Evolutionary conservation across 352 stramenopile genomes (phyloP).

Genomic region (Globisporangium recalcitrans): DNA sequence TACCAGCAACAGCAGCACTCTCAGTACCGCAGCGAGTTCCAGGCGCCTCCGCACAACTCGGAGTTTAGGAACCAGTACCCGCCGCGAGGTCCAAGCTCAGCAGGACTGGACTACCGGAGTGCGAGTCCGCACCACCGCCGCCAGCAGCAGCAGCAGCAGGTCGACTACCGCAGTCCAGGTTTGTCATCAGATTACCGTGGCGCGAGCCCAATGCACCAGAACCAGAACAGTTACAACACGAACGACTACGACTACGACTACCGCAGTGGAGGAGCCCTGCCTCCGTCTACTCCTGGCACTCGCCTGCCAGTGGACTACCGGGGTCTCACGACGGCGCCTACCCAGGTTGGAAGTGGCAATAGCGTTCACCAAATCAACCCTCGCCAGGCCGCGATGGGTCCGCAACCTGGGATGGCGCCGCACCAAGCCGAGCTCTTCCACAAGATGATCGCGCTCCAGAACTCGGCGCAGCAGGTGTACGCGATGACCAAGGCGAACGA

Average conservation of each 20-base stretch:
- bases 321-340: background rate
- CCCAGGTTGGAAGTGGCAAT: background rate
- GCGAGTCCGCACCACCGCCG: background rate
- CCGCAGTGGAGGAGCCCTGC: background rate
- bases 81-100: background rate
- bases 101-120: background rate
- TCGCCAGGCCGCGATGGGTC: conserved; percentile 3
- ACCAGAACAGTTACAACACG: background rate
- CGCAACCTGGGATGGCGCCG: conserved; percentile 11
- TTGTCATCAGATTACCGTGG: background rate
- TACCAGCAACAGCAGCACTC: background rate
- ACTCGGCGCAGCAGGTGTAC: conserved; percentile 15
- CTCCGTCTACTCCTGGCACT: background rate
- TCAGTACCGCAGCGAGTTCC: background rate
- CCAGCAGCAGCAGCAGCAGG: background rate
- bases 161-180: background rate
- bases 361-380: background rate
- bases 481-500: conserved; percentile 16
- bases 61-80: conserved; percentile 3
- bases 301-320: background rate
- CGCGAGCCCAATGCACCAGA: too few species aligned
- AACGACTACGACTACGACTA: background rate
- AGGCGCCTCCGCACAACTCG: background rate
- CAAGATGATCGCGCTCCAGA: conserved; percentile 17
- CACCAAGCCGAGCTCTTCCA: conserved; percentile 14